phyloP scores from a whole-genome alignment of 225 moss, liverwort and hornwort species.

The Polytrichum formosum region DNA sequence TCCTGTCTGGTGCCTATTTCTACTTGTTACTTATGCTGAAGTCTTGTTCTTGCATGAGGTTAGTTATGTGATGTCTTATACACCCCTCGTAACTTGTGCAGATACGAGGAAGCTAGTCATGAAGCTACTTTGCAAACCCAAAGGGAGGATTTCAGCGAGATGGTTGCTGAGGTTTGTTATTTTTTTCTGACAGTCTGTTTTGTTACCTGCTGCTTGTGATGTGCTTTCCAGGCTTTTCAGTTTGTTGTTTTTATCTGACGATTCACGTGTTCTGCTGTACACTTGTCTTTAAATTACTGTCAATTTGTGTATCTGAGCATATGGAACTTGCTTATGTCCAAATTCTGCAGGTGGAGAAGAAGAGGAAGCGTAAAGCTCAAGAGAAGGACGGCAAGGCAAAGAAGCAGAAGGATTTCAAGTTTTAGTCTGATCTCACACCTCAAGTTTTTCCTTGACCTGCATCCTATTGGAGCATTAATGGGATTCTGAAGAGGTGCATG shows the following conservation, averaged over 20 bases:
- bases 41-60: too few species aligned
- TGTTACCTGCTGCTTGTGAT: neutral
- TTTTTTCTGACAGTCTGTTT: neutral
- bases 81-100: constrained; percentile 14
- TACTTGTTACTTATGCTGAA: too few species aligned
- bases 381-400: constrained; percentile 96
- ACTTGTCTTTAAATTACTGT: neutral
- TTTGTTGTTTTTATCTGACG: neutral
- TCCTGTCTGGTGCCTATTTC: too few species aligned
- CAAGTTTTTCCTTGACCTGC: constrained; percentile 11
- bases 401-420: constrained; percentile 98
- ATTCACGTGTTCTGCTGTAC: neutral
- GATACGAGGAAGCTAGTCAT: constrained; percentile 96
- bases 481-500: constrained; percentile 26
- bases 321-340: neutral
- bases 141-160: constrained; percentile 93
- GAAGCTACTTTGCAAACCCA: constrained; percentile 89
- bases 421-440: constrained; percentile 30
- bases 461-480: constrained; percentile 11
- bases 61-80: too few species aligned
- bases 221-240: neutral
- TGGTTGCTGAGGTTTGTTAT: constrained; percentile 80
- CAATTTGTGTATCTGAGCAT: neutral
- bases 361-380: constrained; percentile 93
- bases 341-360: constrained; percentile 77